These are phyloP conservation scores for Chlorella vulgaris DNA, from an alignment of 139 green algal genomes.

Conservation along the genomic window DNA sequence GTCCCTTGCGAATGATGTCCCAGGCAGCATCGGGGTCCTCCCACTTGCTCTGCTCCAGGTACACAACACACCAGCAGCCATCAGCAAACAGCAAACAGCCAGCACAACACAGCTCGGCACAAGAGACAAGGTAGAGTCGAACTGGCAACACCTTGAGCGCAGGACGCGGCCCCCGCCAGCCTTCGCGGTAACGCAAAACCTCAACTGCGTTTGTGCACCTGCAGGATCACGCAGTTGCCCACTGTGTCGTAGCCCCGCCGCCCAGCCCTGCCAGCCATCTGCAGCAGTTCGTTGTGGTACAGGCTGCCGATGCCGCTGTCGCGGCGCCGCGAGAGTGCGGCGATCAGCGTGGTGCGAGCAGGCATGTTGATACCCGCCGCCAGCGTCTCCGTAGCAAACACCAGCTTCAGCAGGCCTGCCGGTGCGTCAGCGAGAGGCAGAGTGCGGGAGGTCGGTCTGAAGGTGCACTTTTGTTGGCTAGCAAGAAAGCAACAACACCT, in stretches of 20 bases:
- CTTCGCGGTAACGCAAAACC: no score
- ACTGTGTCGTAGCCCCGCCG: slow-evolving; percentile 81
- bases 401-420: slow-evolving; percentile 75
- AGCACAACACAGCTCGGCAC: no score
- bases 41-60: slow-evolving; percentile 62
- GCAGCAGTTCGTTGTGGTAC: slow-evolving; percentile 91
- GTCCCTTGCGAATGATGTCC: slow-evolving; percentile 72
- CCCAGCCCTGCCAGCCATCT: slow-evolving; percentile 72
- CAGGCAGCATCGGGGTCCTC: slow-evolving; percentile 75
- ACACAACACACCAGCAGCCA: no score
- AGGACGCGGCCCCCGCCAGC: no score
- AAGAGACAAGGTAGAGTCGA: no score
- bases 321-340: slow-evolving; percentile 66
- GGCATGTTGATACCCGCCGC: slow-evolving; percentile 99
- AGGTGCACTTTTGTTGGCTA: no score
- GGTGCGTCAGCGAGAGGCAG: neutral
- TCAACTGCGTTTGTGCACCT: slow-evolving; percentile 29
- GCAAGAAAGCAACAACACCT: no score
- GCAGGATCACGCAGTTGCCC: slow-evolving; percentile 79
- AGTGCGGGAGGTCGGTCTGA: neutral
- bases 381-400: slow-evolving; percentile 98
- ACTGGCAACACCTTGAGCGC: no score
- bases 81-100: neutral
- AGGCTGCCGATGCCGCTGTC: slow-evolving; percentile 60
- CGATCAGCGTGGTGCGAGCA: slow-evolving; percentile 88